Evolutionary conservation across 2,329 filamentous ascomycete species (phyloP).

Genomic region (Sclerotinia minor): DNA sequence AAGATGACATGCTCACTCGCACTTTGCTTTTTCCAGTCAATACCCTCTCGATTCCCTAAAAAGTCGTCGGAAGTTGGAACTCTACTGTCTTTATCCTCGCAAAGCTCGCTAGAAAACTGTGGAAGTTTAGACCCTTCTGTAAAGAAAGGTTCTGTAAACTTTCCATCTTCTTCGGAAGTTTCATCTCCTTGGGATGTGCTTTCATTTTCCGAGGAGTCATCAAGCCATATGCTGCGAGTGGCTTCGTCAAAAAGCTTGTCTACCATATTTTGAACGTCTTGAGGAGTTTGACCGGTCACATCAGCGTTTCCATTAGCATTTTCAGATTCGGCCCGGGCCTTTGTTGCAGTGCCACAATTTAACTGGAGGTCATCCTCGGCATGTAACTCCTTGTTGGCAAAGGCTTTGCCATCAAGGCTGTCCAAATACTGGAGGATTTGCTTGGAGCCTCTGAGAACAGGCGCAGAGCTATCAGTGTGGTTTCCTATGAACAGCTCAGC

Average conservation of each 20-base stretch:
- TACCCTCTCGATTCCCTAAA: not conserved
- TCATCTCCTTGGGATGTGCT: not conserved
- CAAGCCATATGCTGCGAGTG: not conserved
- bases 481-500: slow-evolving; percentile 2
- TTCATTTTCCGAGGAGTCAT: not conserved
- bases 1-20: not conserved
- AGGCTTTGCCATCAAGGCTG: not conserved
- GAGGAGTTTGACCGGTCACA: not conserved
- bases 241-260: not conserved
- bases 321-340: not conserved
- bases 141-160: not conserved
- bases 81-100: not conserved
- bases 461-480: not conserved
- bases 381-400: not conserved
- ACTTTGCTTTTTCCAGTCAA: too few relatives aligned
- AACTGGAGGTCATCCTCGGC: not conserved
- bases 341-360: not conserved
- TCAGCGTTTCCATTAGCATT: not conserved
- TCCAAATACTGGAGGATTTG: slow-evolving; percentile 20
- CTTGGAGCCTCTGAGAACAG: slow-evolving; percentile 21
- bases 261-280: not conserved
- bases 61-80: not conserved
- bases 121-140: not conserved
- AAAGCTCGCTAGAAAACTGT: not conserved
- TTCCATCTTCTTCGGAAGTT: slow-evolving; percentile 3